These are phyloP conservation scores for Didymella arachidicola DNA, from an alignment of 2,329 filamentous ascomycete species.

Conservation along the genomic window DNA sequence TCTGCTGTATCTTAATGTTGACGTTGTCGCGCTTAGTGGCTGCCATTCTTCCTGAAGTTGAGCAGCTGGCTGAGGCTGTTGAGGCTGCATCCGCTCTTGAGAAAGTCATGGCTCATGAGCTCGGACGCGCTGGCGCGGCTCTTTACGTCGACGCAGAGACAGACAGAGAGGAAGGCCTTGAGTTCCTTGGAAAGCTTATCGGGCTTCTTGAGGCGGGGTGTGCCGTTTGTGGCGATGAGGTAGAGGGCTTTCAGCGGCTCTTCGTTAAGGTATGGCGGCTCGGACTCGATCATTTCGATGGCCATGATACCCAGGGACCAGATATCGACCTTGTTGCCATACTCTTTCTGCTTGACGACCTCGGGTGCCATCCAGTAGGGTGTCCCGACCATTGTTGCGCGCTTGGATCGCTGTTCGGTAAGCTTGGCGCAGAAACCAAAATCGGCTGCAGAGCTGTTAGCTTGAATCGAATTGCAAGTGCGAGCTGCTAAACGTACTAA, in stretches of 20 bases:
- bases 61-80: constrained; percentile 85
- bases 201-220: constrained; percentile 94
- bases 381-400: constrained; percentile 98
- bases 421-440: constrained; percentile 99
- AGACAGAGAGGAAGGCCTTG: constrained; percentile 95
- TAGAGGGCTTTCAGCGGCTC: constrained; percentile 97
- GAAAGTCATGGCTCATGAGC: constrained; percentile 88
- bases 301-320: constrained; percentile 99
- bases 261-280: constrained; percentile 97
- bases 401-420: constrained; percentile 94
- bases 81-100: constrained; percentile 88
- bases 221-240: constrained; percentile 97
- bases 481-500: constrained; percentile 69
- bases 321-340: constrained; percentile 97
- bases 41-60: constrained; percentile 78
- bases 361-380: constrained; percentile 99
- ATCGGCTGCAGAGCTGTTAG: constrained; percentile 70
- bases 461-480: not conserved
- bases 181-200: constrained; percentile 98
- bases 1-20: not conserved
- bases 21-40: constrained; percentile 45
- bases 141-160: constrained; percentile 95
- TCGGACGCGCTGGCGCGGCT: constrained; percentile 91
- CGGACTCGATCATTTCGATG: constrained; percentile 99
- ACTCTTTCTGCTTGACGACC: constrained; percentile 99